These are phyloP conservation scores for Mycena chlorophos DNA, from an alignment of 768 basidiomycete genomes.

Conservation along the genomic window DNA sequence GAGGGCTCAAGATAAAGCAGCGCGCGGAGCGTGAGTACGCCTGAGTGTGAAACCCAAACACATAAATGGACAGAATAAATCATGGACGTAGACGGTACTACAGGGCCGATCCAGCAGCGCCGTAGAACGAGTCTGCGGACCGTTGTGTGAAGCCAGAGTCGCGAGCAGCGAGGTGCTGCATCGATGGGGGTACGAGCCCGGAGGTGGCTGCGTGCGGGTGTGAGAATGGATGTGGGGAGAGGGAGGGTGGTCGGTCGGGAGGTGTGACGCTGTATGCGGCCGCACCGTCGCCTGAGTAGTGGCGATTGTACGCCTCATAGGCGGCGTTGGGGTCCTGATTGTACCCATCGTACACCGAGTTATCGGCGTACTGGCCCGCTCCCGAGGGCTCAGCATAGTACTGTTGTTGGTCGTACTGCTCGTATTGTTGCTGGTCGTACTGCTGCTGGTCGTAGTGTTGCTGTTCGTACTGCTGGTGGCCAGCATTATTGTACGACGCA, in stretches of 20 bases:
- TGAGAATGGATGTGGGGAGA: constrained; percentile 19
- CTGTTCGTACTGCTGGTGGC: constrained; percentile 11
- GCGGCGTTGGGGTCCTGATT: not conserved
- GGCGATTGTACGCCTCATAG: constrained; percentile 16
- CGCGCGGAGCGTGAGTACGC: too few species aligned
- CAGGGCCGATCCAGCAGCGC: constrained; percentile 21
- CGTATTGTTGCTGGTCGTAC: not conserved
- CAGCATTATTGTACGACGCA: constrained; percentile 6
- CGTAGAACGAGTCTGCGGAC: constrained; percentile 27
- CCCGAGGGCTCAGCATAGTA: constrained; percentile 2
- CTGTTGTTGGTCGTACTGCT: constrained; percentile 4
- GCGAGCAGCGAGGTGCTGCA: constrained; percentile 13
- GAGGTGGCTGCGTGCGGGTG: constrained; percentile 12
- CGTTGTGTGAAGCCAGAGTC: constrained; percentile 20
- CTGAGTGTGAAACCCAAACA: too few species aligned
- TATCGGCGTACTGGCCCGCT: not conserved
- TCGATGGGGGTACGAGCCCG: constrained; percentile 15
- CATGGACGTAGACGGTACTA: constrained; percentile 2
- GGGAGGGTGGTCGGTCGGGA: constrained; percentile 6
- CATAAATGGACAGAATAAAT: constrained; percentile 15
- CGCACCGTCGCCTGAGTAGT: not conserved
- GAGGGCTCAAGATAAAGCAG: too few species aligned
- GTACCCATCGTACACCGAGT: not conserved
- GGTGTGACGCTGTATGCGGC: constrained; percentile 11
- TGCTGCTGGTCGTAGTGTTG: too few species aligned